These are phyloP conservation scores for Trichoderma sp. DNA, from an alignment of 2,329 filamentous ascomycete genomes.

Conservation along the genomic window DNA sequence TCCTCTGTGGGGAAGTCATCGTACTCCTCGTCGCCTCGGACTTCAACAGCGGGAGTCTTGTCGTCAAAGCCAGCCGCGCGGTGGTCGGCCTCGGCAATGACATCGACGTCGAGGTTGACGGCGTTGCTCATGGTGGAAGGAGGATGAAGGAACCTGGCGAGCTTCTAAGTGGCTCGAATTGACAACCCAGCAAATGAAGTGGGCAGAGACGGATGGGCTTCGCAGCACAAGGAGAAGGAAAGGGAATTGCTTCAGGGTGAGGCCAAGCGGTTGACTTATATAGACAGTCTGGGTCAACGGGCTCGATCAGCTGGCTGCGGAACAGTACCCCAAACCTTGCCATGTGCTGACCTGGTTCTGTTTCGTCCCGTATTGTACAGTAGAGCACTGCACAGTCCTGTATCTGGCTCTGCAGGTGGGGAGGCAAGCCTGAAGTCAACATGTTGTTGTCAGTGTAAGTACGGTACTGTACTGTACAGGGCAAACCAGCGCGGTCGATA, in stretches of 20 bases:
- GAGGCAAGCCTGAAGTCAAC: slow-evolving; percentile 1
- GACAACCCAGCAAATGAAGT: neutral
- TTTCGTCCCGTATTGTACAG: neutral
- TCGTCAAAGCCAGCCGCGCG: slow-evolving; percentile 26
- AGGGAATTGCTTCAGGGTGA: neutral
- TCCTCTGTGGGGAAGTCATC: slow-evolving; percentile 55
- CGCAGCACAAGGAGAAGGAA: slow-evolving; percentile 16
- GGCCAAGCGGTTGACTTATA: slow-evolving; percentile 10
- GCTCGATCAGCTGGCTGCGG: neutral
- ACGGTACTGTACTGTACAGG: neutral
- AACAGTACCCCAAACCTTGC: neutral
- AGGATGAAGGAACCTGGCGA: neutral
- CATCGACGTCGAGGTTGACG: slow-evolving; percentile 36
- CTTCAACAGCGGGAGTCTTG: slow-evolving; percentile 23
- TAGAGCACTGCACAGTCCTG: neutral
- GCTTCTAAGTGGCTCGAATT: neutral
- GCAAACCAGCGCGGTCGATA: neutral
- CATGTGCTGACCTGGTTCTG: slow-evolving; percentile 4
- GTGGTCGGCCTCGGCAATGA: slow-evolving; percentile 34
- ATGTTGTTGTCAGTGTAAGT: neutral
- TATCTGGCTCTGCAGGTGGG: neutral
- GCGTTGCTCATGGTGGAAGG: slow-evolving; percentile 34
- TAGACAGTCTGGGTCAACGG: neutral
- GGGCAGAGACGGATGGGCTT: slow-evolving; percentile 11
- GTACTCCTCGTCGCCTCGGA: slow-evolving; percentile 30